Conservation (phyloP, 2,329 filamentous ascomycete species). For the Fusarium fracticaudum region DNA sequence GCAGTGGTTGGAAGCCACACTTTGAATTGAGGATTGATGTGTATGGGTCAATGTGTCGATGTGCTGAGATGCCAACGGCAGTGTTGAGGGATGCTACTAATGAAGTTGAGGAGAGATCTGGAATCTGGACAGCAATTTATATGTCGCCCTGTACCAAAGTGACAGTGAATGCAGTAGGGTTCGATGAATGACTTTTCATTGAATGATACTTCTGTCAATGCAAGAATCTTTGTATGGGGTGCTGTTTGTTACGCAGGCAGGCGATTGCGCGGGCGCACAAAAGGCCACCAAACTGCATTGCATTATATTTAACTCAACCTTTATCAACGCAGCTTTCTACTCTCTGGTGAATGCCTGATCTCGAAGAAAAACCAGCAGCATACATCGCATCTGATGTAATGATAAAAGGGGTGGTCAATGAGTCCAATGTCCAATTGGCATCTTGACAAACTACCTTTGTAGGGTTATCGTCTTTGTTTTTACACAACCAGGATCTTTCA, state of each 20-base stretch:
- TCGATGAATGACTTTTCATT: background rate
- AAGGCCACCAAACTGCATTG: background rate
- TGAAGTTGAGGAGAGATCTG: background rate
- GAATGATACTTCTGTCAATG: fast-evolving
- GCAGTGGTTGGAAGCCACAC: background rate
- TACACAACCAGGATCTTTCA: no score
- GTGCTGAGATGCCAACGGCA: background rate
- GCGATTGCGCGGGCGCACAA: background rate
- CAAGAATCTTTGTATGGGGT: background rate
- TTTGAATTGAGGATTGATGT: background rate
- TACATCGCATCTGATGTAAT: fast-evolving
- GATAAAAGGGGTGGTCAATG: background rate
- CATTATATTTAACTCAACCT: background rate
- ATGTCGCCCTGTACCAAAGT: background rate
- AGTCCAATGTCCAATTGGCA: background rate
- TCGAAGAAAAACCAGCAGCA: background rate
- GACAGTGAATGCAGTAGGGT: background rate
- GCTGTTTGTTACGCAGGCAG: background rate
- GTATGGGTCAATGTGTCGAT: no score
- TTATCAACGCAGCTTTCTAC: no score
- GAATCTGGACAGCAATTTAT: background rate
- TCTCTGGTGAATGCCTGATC: fast-evolving
- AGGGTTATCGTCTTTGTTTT: no score
- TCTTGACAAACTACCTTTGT: no score
- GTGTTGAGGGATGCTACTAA: background rate